These are phyloP conservation scores for Tolypocladium amazonense DNA, from an alignment of 2,329 filamentous ascomycete genomes.

Conservation along the genomic window DNA sequence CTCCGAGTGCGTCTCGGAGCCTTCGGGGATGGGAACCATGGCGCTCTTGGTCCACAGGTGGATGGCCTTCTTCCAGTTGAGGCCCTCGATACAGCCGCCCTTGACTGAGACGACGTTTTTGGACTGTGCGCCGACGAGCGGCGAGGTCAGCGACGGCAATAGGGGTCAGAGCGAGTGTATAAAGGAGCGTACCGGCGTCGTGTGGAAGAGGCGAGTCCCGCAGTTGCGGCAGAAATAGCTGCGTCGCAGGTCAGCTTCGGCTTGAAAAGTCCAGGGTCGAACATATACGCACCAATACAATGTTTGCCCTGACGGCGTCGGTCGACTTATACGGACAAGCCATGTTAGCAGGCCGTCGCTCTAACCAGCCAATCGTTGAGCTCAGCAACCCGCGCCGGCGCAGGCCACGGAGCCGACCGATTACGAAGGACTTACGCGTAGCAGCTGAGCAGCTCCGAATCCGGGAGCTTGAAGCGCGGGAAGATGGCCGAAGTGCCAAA, in stretches of 20 bases:
- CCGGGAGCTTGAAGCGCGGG: slow-evolving; percentile 50
- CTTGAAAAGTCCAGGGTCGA: background rate
- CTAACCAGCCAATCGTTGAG: background rate
- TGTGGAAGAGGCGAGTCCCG: slow-evolving; percentile 55
- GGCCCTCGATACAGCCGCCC: slow-evolving; percentile 53
- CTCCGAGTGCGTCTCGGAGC: slow-evolving; percentile 45
- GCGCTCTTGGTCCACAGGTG: slow-evolving; percentile 61
- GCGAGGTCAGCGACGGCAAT: background rate
- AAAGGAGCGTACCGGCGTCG: slow-evolving; percentile 37
- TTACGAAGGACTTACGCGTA: slow-evolving; percentile 37
- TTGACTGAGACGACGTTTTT: slow-evolving; percentile 51
- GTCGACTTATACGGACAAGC: slow-evolving; percentile 29
- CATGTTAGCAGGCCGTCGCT: background rate
- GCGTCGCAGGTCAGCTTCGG: background rate
- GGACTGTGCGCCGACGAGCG: background rate
- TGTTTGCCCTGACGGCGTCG: slow-evolving; percentile 43
- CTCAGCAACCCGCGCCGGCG: background rate
- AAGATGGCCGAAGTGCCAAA: slow-evolving; percentile 63
- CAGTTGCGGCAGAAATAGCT: slow-evolving; percentile 59
- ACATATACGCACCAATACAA: slow-evolving; percentile 40
- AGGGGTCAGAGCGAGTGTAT: background rate
- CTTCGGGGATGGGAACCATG: slow-evolving; percentile 59
- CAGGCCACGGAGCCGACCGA: background rate
- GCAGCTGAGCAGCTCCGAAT: slow-evolving; percentile 35
- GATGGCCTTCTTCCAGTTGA: slow-evolving; percentile 49